Evolutionary conservation across 192 early-diverging fungal genomes (phyloP).

Genomic region (Fimicolochytrium jonesii): DNA sequence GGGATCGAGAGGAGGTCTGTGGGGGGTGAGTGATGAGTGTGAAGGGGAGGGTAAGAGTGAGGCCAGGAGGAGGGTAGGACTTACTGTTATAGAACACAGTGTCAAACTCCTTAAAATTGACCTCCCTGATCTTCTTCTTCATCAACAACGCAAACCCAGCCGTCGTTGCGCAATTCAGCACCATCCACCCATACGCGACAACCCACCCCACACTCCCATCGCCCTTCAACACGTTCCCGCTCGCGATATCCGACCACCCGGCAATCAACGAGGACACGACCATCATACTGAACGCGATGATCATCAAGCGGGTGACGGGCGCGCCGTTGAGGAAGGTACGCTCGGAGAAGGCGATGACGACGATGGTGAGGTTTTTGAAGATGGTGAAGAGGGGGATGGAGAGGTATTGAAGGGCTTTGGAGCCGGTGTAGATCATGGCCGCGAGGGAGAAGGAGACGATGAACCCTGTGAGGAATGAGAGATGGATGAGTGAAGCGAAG

Average conservation of each 20-base stretch:
- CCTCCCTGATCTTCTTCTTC: slow-evolving; percentile 83
- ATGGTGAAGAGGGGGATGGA: slow-evolving; percentile 94
- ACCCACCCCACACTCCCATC: background rate
- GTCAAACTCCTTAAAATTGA: slow-evolving; percentile 96
- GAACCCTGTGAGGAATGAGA: slow-evolving; percentile 53
- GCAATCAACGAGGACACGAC: slow-evolving; percentile 83
- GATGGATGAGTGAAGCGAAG: no score
- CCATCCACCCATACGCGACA: slow-evolving; percentile 73
- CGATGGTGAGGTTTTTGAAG: slow-evolving; percentile 98
- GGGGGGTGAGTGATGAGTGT: background rate
- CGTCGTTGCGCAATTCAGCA: slow-evolving; percentile 83
- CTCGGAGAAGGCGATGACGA: slow-evolving; percentile 93
- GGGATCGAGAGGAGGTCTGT: slow-evolving; percentile 77
- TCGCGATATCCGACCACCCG: slow-evolving; percentile 50
- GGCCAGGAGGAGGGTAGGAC: background rate
- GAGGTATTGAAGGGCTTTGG: slow-evolving; percentile 88
- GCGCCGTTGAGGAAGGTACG: slow-evolving; percentile 74
- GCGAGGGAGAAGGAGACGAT: slow-evolving; percentile 80
- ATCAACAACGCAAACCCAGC: slow-evolving; percentile 86
- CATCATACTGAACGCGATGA: slow-evolving; percentile 75
- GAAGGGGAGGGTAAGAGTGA: background rate
- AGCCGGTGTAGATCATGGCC: slow-evolving; percentile 96
- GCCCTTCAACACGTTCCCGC: slow-evolving; percentile 33
- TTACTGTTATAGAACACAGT: slow-evolving; percentile 94
- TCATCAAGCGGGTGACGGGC: slow-evolving; percentile 73